Conservation (phyloP, 1,139 yeast species). For the Candida glucosophila region DNA sequence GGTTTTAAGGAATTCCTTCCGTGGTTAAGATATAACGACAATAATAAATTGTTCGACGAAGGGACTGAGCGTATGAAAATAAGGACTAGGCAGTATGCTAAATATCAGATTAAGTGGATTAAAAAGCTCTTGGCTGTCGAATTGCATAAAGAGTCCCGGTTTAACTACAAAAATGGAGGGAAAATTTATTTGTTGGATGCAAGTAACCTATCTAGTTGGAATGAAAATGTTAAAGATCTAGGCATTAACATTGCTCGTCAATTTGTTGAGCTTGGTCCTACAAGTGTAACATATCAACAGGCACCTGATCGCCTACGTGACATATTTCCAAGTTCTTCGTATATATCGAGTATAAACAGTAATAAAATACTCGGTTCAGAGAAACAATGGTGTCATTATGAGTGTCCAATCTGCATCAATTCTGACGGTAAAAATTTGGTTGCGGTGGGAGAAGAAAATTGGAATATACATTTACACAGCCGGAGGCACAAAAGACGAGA, state of each 20-base stretch:
- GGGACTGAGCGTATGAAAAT: conserved; percentile 74
- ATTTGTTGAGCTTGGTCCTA: conserved; percentile 22
- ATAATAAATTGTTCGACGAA: conserved; percentile 18
- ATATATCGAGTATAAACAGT: conserved; percentile 16
- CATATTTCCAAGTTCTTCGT: conserved; percentile 20
- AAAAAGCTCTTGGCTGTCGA: conserved; percentile 61
- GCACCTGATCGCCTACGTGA: conserved; percentile 37
- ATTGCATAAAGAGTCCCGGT: conserved; percentile 41
- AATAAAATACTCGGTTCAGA: conserved; percentile 29
- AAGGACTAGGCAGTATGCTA: conserved; percentile 81
- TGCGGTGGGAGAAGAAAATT: conserved; percentile 66
- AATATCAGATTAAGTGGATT: conserved; percentile 91
- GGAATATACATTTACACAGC: conserved; percentile 61
- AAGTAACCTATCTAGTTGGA: conserved; percentile 59
- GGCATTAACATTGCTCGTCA: conserved; percentile 45
- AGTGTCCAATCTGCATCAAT: conserved; percentile 62
- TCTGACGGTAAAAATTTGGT: conserved; percentile 47
- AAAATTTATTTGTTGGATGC: conserved; percentile 68
- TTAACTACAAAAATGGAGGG: conserved; percentile 49
- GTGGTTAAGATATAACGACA: conserved; percentile 39
- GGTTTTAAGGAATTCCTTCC: conserved; percentile 93
- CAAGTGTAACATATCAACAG: conserved; percentile 14
- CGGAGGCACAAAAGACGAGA: conserved; percentile 43
- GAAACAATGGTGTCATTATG: conserved; percentile 58
- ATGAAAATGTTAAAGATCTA: conserved; percentile 39